phyloP scores from a whole-genome alignment of 192 early-diverging fungal species.

The Pecoramyces ruminantium region DNA sequence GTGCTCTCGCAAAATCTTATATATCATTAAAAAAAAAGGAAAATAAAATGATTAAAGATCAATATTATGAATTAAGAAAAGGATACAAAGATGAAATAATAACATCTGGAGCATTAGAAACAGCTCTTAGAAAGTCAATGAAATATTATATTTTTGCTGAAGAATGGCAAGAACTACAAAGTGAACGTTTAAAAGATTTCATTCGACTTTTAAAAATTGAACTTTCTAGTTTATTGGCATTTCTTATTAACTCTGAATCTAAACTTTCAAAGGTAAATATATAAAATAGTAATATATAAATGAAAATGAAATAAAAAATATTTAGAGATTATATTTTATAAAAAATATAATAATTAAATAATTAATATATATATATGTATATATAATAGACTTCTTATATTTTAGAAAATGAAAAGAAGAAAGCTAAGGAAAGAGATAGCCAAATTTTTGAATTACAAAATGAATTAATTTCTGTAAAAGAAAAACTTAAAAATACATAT shows the following conservation, averaged over 20 bases:
- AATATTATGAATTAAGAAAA: not conserved
- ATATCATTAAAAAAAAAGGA: not conserved
- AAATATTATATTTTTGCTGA: slow-evolving; percentile 40
- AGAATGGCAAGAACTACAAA: slow-evolving; percentile 33
- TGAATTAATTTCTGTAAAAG: not conserved
- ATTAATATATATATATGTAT: too few species aligned
- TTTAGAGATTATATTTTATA: too few species aligned
- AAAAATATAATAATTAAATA: too few species aligned
- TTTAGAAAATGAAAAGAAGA: not conserved
- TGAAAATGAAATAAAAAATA: too few species aligned
- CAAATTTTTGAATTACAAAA: not conserved
- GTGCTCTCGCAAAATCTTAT: not conserved
- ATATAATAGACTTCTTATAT: not conserved
- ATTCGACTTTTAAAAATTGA: slow-evolving; percentile 30
- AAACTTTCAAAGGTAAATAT: not conserved
- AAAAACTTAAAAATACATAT: not conserved
- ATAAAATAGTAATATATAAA: too few species aligned
- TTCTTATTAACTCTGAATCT: slow-evolving; percentile 30
- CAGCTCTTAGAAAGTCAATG: slow-evolving; percentile 23
- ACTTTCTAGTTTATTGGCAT: slow-evolving; percentile 29
- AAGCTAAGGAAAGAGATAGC: not conserved
- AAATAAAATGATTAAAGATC: not conserved
- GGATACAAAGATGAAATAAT: not conserved
- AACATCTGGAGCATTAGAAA: slow-evolving; percentile 4
- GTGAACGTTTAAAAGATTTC: slow-evolving; percentile 21